Evolutionary conservation across 768 basidiomycete genomes (phyloP).

Genomic region (Rubroboletus pulcherrimus): DNA sequence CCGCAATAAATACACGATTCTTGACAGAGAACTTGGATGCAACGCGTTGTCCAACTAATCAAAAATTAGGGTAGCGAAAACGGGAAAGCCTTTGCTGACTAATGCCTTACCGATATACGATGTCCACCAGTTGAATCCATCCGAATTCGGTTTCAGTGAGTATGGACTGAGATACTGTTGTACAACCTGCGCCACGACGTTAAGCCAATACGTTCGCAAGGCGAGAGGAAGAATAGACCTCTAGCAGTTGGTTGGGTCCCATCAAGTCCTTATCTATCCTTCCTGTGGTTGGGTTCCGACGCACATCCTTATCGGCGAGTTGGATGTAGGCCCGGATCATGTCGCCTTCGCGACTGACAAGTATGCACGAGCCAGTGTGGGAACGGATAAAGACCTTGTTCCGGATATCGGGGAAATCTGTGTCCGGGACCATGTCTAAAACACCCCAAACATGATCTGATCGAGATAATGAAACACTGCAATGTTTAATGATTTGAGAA

Average conservation of each 20-base stretch:
- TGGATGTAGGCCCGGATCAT: conserved; percentile 50
- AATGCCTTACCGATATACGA: conserved; percentile 41
- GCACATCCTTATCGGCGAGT: conserved; percentile 38
- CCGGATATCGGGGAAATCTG: conserved; percentile 54
- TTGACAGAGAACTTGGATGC: conserved; percentile 45
- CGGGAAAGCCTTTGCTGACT: background rate
- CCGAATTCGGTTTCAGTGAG: conserved; percentile 24
- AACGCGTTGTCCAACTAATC: conserved; percentile 51
- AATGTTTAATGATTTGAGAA: background rate
- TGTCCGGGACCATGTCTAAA: conserved; percentile 43
- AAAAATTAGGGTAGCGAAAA: background rate
- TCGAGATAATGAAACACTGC: background rate
- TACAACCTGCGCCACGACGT: conserved; percentile 30
- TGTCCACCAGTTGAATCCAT: conserved; percentile 48
- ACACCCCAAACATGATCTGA: conserved; percentile 44
- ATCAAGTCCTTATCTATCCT: conserved; percentile 39
- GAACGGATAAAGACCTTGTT: conserved; percentile 48
- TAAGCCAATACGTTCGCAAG: background rate
- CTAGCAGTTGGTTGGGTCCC: conserved; percentile 38
- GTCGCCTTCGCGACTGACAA: conserved; percentile 51
- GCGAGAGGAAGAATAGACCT: conserved; percentile 17
- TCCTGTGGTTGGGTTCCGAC: conserved; percentile 34
- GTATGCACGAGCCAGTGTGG: conserved; percentile 44
- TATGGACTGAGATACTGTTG: conserved; percentile 41
- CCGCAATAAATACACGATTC: conserved; percentile 53